These are phyloP conservation scores for Nicotiana knightiana DNA, from an alignment of 257 asterid species.

Conservation along the genomic window DNA sequence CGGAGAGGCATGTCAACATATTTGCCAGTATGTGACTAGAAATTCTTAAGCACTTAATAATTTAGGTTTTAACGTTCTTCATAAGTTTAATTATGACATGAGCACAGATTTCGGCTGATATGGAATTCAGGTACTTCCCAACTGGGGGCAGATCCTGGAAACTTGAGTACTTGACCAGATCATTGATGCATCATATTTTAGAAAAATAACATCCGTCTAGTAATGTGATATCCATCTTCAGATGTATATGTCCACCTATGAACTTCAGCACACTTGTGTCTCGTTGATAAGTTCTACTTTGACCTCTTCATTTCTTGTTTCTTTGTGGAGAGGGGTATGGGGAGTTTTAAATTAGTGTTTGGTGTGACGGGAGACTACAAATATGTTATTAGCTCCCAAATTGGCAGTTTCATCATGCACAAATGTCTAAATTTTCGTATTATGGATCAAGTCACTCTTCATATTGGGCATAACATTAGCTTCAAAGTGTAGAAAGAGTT, in stretches of 20 bases:
- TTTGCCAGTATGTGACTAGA: conserved; percentile 55
- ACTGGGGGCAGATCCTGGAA: neutral
- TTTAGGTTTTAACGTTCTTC: neutral
- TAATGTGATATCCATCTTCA: neutral
- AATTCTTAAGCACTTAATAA: neutral
- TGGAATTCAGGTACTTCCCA: neutral
- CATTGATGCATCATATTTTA: neutral
- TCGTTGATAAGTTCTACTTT: neutral
- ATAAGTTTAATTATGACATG: neutral
- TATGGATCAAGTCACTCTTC: neutral
- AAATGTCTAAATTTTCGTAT: neutral
- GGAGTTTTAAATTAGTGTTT: neutral
- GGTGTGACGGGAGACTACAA: neutral
- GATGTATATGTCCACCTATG: neutral
- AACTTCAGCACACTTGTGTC: neutral
- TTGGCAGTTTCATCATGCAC: neutral
- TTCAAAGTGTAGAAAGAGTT: neutral
- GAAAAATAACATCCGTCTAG: neutral
- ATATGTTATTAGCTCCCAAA: neutral
- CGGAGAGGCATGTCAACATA: conserved; percentile 78
- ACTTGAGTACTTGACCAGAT: neutral
- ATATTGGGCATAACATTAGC: neutral
- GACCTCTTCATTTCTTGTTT: conserved; percentile 1
- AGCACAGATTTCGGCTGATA: neutral
- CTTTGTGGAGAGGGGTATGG: neutral